Percentiles rank a stretch among this genome's conserved stretches.
Evolutionary conservation across 352 stramenopile genomes (phyloP).

Genomic region (Thraustochytrium striatum): DNA sequence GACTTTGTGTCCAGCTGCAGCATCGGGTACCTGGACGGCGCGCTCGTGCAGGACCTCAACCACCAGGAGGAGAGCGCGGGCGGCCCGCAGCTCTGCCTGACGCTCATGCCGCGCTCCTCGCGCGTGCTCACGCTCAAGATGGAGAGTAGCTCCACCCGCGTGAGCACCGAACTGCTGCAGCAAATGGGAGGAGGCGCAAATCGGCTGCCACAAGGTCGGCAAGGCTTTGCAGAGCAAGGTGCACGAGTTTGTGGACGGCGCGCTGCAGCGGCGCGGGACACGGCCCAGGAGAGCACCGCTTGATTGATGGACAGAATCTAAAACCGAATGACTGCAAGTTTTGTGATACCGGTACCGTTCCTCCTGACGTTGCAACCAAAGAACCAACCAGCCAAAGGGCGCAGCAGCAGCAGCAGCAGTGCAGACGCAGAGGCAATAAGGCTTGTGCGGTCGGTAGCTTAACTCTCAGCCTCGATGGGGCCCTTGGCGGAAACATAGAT

Average conservation of each 20-base stretch:
- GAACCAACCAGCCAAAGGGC: background rate
- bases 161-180: constrained; percentile 74
- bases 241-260: background rate
- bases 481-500: constrained; percentile 98
- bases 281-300: background rate
- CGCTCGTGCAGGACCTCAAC: constrained; percentile 80
- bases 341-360: too few relatives aligned
- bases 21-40: constrained; percentile 79
- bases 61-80: constrained; percentile 78
- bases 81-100: constrained; percentile 75
- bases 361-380: background rate
- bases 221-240: constrained; percentile 40
- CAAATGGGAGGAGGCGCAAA: constrained; percentile 58
- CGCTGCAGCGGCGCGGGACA: background rate
- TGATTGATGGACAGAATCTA: background rate
- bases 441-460: background rate
- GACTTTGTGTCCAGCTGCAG: constrained; percentile 82
- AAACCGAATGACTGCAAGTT: background rate
- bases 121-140: constrained; percentile 76
- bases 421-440: constrained; percentile 4
- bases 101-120: constrained; percentile 75
- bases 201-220: constrained; percentile 11
- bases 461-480: constrained; percentile 47
- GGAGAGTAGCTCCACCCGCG: constrained; percentile 78
- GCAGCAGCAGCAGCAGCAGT: background rate